phyloP scores from a whole-genome alignment of 2,329 filamentous ascomycete species.

The Aspergillus alliaceus region DNA sequence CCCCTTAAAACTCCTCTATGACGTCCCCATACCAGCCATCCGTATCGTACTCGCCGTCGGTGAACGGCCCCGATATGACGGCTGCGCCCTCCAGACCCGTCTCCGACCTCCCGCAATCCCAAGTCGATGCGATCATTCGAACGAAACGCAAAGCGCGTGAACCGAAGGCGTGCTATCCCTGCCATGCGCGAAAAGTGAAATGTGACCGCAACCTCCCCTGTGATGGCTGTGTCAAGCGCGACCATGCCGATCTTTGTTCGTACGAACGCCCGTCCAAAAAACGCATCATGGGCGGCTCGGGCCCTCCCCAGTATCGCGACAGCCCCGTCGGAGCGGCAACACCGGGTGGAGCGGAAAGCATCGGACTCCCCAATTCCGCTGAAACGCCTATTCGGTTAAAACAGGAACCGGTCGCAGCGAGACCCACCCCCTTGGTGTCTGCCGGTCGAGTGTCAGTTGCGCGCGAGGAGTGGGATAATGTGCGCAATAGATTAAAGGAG shows the following conservation, averaged over 20 bases:
- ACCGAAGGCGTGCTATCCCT: constrained; percentile 49
- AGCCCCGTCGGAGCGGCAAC: constrained; percentile 18
- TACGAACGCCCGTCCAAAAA: constrained; percentile 51
- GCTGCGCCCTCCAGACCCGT: constrained; percentile 27
- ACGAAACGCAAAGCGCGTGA: constrained; percentile 50
- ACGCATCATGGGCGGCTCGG: constrained; percentile 29
- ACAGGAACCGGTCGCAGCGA: constrained; percentile 20
- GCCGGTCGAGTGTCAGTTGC: constrained; percentile 37
- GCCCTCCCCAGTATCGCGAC: constrained; percentile 24
- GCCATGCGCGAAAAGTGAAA: constrained; percentile 50
- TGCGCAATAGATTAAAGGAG: constrained; percentile 42
- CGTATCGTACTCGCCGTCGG: constrained; percentile 31
- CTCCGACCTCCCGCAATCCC: constrained; percentile 45
- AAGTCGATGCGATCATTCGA: constrained; percentile 49
- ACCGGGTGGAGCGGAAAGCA: constrained; percentile 8
- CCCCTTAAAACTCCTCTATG: constrained; percentile 15
- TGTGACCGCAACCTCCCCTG: constrained; percentile 51
- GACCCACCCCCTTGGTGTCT: constrained; percentile 9
- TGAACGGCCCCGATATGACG: constrained; percentile 22
- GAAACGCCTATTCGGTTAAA: constrained; percentile 26
- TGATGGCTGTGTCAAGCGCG: constrained; percentile 50
- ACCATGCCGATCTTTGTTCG: constrained; percentile 50
- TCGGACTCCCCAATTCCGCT: constrained; percentile 14
- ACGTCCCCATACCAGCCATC: constrained; percentile 31
- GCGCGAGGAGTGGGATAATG: constrained; percentile 46